phyloP scores from a whole-genome alignment of 257 asterid species.

The Thymus quinquecostatus region DNA sequence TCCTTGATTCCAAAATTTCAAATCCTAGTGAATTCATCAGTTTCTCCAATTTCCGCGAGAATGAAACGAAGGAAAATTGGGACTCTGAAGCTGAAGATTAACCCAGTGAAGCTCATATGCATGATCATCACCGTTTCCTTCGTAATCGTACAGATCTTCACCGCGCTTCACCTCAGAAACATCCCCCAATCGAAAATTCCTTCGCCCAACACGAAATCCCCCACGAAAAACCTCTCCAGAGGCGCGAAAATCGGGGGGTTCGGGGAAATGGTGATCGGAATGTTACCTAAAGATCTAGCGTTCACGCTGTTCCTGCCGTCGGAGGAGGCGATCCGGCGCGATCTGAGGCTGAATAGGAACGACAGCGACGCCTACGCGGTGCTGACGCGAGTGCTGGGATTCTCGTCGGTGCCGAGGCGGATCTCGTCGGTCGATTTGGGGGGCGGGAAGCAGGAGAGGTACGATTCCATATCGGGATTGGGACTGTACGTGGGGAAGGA shows the following conservation, averaged over 20 bases:
- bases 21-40: neutral
- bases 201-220: constrained; percentile 20
- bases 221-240: neutral
- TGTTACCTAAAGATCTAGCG: constrained; percentile 76
- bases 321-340: constrained; percentile 60
- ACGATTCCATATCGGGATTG: constrained; percentile 70
- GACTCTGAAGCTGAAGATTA: constrained; percentile 28
- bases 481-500: constrained; percentile 51
- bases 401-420: constrained; percentile 69
- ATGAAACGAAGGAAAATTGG: constrained; percentile 32
- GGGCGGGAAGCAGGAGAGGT: constrained; percentile 43
- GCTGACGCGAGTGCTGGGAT: constrained; percentile 69
- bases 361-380: constrained; percentile 61
- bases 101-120: constrained; percentile 49
- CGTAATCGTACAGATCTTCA: constrained; percentile 45
- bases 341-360: constrained; percentile 48
- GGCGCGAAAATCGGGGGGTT: constrained; percentile 47
- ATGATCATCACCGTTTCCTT: constrained; percentile 44
- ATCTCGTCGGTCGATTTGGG: constrained; percentile 49
- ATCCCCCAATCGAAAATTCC: constrained; percentile 23
- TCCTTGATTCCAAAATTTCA: neutral
- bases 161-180: constrained; percentile 49
- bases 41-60: neutral
- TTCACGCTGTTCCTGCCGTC: constrained; percentile 82
- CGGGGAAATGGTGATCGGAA: constrained; percentile 54